A percentile compares a stretch with the other conserved stretches of the same genome.
Evolutionary conservation across 192 early-diverging fungal genomes (phyloP).

Genomic region (Entophlyctis luteolus): DNA sequence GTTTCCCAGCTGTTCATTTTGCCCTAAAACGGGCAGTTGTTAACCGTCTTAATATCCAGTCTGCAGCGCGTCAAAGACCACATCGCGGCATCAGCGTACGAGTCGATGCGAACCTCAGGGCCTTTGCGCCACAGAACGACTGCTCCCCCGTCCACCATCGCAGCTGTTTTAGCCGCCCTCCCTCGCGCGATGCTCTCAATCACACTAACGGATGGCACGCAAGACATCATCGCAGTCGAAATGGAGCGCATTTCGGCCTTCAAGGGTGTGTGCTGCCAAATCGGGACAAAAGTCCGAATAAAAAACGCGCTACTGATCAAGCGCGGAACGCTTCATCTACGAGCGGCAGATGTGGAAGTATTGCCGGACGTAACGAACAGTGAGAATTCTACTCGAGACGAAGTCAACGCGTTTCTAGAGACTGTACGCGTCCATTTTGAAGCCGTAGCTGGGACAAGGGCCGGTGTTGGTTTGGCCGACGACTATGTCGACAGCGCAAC

Average conservation of each 20-base stretch:
- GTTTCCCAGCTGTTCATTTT: neutral
- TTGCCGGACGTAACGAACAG: neutral
- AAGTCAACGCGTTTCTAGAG: neutral
- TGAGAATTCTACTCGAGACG: neutral
- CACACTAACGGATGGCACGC: conserved; percentile 1
- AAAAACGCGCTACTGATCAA: conserved; percentile 2
- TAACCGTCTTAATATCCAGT: neutral
- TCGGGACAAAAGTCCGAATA: conserved; percentile 1
- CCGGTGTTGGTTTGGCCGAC: neutral
- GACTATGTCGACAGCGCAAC: neutral
- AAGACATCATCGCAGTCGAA: conserved; percentile 11
- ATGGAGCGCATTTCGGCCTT: neutral
- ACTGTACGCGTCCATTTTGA: neutral
- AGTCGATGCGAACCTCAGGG: conserved; percentile 9
- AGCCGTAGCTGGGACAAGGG: neutral
- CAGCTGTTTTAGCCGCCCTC: neutral
- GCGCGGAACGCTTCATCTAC: conserved; percentile 11
- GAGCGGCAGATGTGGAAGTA: neutral
- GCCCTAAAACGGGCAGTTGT: no score
- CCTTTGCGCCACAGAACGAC: no score
- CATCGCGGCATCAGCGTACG: neutral
- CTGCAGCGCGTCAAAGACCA: conserved; percentile 3
- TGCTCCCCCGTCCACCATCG: neutral
- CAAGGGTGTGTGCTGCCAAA: neutral
- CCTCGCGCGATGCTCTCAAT: conserved; percentile 11